Evolutionary conservation across 345 rosid genomes (phyloP).

Genomic region (Gossypium mustelinum): DNA sequence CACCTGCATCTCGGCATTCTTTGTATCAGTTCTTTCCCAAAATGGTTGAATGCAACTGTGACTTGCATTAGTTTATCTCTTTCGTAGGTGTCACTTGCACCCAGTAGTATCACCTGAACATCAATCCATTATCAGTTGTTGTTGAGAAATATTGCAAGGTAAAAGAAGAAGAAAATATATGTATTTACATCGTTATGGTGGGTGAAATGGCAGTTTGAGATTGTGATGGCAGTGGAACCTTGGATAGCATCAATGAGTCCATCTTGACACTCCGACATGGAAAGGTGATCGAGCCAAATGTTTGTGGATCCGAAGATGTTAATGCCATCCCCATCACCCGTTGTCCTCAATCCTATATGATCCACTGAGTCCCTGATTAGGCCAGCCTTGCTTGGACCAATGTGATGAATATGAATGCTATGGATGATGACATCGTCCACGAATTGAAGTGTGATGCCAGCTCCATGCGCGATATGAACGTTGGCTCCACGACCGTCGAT

Average conservation of each 20-base stretch:
- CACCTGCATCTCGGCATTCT: constrained; percentile 77
- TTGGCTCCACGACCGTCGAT: not conserved
- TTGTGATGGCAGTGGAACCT: not conserved
- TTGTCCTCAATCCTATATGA: not conserved
- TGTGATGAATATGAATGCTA: not conserved
- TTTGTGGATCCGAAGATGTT: not conserved
- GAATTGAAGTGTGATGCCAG: not conserved
- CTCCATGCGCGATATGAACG: not conserved
- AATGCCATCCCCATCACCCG: not conserved
- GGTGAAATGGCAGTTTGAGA: not conserved
- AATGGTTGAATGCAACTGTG: constrained; percentile 71
- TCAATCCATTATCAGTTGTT: too few species aligned
- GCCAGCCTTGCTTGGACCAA: not conserved
- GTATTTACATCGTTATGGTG: not conserved
- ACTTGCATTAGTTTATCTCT: constrained; percentile 43
- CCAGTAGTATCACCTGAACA: not conserved
- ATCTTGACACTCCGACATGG: not conserved
- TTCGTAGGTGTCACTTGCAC: not conserved
- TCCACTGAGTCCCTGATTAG: not conserved
- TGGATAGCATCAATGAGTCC: not conserved
- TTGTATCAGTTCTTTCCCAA: constrained; percentile 66
- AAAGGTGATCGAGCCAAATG: not conserved
- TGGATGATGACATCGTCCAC: not conserved
- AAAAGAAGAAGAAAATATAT: not conserved
- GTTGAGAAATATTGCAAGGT: too few species aligned